These are phyloP conservation scores for Penicillium sp. DNA, from an alignment of 2,329 filamentous ascomycete genomes.

Conservation along the genomic window DNA sequence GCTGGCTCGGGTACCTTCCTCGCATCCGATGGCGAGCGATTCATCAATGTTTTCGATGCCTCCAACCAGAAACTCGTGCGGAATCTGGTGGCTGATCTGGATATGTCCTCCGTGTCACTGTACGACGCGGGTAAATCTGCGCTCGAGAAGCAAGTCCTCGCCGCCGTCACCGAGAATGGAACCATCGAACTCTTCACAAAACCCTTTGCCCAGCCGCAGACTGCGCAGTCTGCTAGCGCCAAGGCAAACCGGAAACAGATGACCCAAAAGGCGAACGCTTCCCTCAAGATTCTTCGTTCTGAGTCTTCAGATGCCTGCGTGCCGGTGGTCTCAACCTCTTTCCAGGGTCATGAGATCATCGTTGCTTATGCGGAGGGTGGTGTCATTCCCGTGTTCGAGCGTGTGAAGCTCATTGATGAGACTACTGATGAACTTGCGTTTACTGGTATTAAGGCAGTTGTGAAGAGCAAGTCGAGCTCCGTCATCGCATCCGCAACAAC, in stretches of 20 bases:
- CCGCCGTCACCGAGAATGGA: slow-evolving; percentile 47
- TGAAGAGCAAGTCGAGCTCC: slow-evolving; percentile 41
- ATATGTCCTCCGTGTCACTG: slow-evolving; percentile 40
- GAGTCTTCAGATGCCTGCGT: slow-evolving; percentile 39
- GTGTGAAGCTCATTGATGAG: slow-evolving; percentile 45
- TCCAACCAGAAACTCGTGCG: slow-evolving; percentile 42
- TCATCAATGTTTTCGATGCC: slow-evolving; percentile 49
- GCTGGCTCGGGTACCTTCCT: slow-evolving; percentile 41
- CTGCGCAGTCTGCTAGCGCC: slow-evolving; percentile 34
- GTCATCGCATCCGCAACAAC: slow-evolving; percentile 47
- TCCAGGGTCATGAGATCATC: slow-evolving; percentile 46
- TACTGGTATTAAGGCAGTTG: slow-evolving; percentile 43
- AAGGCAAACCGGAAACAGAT: slow-evolving; percentile 45
- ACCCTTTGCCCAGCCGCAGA: slow-evolving; percentile 41
- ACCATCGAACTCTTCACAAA: slow-evolving; percentile 49
- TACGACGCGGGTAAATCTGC: slow-evolving; percentile 23
- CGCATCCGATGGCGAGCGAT: slow-evolving; percentile 48
- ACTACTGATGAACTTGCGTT: slow-evolving; percentile 44
- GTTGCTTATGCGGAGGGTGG: slow-evolving; percentile 49
- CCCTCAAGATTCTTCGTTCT: slow-evolving; percentile 44
- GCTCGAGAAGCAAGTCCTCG: slow-evolving; percentile 42
- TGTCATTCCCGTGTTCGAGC: slow-evolving; percentile 49
- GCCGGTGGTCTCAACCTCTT: slow-evolving; percentile 42
- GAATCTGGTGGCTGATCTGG: slow-evolving; percentile 48
- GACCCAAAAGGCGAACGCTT: slow-evolving; percentile 44